phyloP scores from a whole-genome alignment of 2,329 filamentous ascomycete genomes.

The Fusarium foetens region DNA sequence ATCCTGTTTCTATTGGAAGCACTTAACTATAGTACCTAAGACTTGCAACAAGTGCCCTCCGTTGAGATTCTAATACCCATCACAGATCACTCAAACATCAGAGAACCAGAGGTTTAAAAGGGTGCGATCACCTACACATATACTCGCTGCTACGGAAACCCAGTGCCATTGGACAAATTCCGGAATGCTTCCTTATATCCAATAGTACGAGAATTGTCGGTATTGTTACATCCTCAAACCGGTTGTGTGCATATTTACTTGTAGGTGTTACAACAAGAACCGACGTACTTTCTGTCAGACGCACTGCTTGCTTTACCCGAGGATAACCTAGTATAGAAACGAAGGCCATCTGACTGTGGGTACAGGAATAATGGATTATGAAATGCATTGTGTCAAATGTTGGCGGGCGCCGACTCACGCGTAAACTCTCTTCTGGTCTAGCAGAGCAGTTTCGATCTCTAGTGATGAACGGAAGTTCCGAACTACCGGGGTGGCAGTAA shows the following conservation, averaged over 20 bases:
- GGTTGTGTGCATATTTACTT: not conserved
- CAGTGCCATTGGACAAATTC: not conserved
- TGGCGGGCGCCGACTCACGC: not conserved
- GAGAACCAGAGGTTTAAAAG: not conserved
- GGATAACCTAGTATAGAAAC: not conserved
- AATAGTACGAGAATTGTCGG: not conserved
- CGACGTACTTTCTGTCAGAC: not conserved
- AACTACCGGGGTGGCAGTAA: not conserved
- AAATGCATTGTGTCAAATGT: not conserved
- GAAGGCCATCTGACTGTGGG: not conserved
- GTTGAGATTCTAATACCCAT: not conserved
- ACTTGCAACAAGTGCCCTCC: not conserved
- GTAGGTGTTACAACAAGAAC: not conserved
- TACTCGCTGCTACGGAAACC: not conserved
- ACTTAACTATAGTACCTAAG: not conserved
- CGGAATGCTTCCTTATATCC: not conserved
- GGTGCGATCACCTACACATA: not conserved
- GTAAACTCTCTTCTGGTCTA: not conserved
- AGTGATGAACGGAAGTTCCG: not conserved
- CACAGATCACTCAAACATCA: not conserved
- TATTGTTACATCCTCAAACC: not conserved
- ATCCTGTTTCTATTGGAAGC: not conserved
- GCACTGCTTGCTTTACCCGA: not conserved
- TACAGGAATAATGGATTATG: not conserved
- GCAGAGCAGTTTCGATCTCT: not conserved